Evolutionary conservation across 768 basidiomycete genomes (phyloP).

Genomic region (Melanogaster broomeanus): DNA sequence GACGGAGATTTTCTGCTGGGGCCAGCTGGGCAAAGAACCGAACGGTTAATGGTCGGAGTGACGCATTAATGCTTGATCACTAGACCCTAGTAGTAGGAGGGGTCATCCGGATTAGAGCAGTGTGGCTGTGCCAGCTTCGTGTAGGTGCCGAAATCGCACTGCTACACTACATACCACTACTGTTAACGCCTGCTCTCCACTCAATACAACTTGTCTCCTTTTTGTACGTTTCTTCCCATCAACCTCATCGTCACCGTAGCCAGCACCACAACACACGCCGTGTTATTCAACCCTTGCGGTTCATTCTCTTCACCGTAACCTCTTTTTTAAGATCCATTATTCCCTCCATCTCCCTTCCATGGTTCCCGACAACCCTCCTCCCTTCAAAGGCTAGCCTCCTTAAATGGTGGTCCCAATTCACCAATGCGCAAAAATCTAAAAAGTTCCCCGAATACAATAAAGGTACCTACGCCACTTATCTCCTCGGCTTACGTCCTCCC

Average conservation of each 20-base stretch:
- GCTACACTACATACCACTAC: not conserved
- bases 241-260: constrained; percentile 16
- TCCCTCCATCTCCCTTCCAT: constrained; percentile 9
- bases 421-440: constrained; percentile 61
- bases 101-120: not conserved
- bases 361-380: constrained; percentile 34
- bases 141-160: too few species aligned
- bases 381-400: constrained; percentile 63
- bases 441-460: constrained; percentile 48
- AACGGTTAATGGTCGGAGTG: too few species aligned
- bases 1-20: too few species aligned
- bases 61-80: too few species aligned
- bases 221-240: not conserved
- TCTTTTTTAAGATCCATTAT: not conserved
- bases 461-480: constrained; percentile 34
- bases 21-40: too few species aligned
- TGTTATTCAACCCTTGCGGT: not conserved
- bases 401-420: constrained; percentile 84
- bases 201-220: not conserved
- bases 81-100: too few species aligned
- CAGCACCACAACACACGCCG: constrained; percentile 7
- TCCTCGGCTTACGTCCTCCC: not conserved
- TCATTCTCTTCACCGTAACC: not conserved
- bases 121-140: not conserved
- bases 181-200: not conserved